Evolutionary conservation across 2,329 filamentous ascomycete species (phyloP), one percentile per base, ranked within the genome.

Genomic region (Phyllosticta ampelicida): DNA sequence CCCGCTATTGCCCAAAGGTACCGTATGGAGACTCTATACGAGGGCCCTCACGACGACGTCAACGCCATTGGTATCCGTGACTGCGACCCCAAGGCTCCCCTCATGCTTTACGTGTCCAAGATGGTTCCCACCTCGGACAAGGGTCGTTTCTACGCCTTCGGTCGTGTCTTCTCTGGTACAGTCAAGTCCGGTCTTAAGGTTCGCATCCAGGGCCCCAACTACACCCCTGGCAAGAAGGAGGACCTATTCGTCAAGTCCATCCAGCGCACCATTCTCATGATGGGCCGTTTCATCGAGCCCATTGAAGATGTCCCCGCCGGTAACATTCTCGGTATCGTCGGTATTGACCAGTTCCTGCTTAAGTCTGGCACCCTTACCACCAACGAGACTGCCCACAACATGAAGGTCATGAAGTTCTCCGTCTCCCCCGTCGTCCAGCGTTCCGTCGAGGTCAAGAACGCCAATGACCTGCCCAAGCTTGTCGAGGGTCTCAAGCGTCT

Each of bases 361-460:
- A 99, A 99, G 87, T 97, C 94, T 76, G 94, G 94, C 87, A 99
- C 94, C 72, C 88, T 99, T 71, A 96, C 91, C 79, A 97, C 92
- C 75, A 86, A 83, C 74, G 94, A 99, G 68, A 95, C 90, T 66
- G 92, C 94, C 75, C 94, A 99, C 87, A 99, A 99, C 87, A 81
- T 99, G 73, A 97, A 97, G 87, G 94, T 99, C 80, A 99, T 99
- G 94, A 97, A 96, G 84, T 99, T 99, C 88, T 99, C 94, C 73
- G 94, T 99, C 76, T 97, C 94, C 62, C 94, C 94, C 71, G 94
- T 99, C 80, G 94, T 99, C 67, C 92, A 88, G 80, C 92, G 92
- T 69, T 96, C 94, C 77, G 94, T 99, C 72, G 90, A 96, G 80
- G 92, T 96, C 83, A 97, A 97, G 90, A 99, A 99, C 81, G 94